Percentiles rank a stretch among this genome's conserved stretches.
phyloP scores from a whole-genome alignment of 2,329 filamentous ascomycete species.

The Ophiostoma populinum region DNA sequence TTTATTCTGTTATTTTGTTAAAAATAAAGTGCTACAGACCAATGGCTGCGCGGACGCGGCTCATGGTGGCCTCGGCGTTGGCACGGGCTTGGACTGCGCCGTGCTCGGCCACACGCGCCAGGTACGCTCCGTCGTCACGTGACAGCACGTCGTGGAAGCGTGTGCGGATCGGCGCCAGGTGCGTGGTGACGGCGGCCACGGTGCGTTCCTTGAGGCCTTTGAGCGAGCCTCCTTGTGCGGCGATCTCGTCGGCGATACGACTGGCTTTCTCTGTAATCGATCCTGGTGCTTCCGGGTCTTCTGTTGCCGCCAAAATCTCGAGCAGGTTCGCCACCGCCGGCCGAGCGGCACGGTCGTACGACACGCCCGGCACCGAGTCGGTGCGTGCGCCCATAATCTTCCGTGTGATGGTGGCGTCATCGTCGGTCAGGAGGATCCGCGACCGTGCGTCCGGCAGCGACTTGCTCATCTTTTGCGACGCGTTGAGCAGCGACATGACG shows the following conservation, averaged over 20 bases:
- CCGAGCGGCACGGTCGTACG: slow-evolving; percentile 50
- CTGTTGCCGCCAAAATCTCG: slow-evolving; percentile 58
- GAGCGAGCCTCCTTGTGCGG: too few relatives aligned
- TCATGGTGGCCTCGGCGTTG: slow-evolving; percentile 44
- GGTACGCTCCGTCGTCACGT: slow-evolving; percentile 16
- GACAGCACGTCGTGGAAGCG: slow-evolving; percentile 35
- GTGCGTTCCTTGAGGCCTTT: slow-evolving; percentile 47
- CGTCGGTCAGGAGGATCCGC: slow-evolving; percentile 69
- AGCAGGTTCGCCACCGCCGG: slow-evolving; percentile 83
- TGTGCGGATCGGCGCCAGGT: slow-evolving; percentile 36
- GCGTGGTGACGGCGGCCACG: slow-evolving; percentile 35
- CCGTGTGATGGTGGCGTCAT: slow-evolving; percentile 38
- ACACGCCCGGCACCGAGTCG: slow-evolving; percentile 48
- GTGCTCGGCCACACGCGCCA: slow-evolving; percentile 34
- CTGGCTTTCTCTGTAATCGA: too few relatives aligned
- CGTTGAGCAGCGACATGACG: slow-evolving; percentile 76
- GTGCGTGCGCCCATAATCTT: slow-evolving; percentile 65
- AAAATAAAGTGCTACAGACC: slow-evolving; percentile 25
- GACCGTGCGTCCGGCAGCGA: slow-evolving; percentile 55
- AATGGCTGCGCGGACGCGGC: slow-evolving; percentile 30
- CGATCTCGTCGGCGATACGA: too few relatives aligned
- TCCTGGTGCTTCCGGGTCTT: too few relatives aligned
- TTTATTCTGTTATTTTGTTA: too few relatives aligned
- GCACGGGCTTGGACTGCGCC: slow-evolving; percentile 44
- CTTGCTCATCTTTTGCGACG: slow-evolving; percentile 85